These are phyloP conservation scores for Plenodomus biglobosus DNA, from an alignment of 2,329 filamentous ascomycete species.

Conservation along the genomic window DNA sequence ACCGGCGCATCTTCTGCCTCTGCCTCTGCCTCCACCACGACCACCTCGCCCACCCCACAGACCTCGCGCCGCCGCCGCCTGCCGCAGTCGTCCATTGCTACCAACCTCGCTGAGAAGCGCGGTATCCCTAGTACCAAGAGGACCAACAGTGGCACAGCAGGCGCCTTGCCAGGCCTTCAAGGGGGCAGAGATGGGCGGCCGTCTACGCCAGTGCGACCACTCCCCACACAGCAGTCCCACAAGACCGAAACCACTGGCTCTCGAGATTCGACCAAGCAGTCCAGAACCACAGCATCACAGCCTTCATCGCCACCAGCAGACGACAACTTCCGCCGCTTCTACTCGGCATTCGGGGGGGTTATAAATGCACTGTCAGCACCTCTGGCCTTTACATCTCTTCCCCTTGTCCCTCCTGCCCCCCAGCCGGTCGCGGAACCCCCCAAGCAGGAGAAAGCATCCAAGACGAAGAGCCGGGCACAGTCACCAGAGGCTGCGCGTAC, in stretches of 20 bases:
- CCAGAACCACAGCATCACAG: slow-evolving; percentile 9
- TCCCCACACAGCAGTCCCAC: slow-evolving; percentile 36
- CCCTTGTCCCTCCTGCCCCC: slow-evolving; percentile 54
- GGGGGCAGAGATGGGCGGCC: slow-evolving; percentile 52
- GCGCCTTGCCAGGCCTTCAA: slow-evolving; percentile 72
- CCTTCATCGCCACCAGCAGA: slow-evolving; percentile 51
- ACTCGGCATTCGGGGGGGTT: slow-evolving; percentile 84
- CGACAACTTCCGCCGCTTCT: slow-evolving; percentile 87
- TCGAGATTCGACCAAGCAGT: slow-evolving; percentile 18
- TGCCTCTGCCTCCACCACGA: slow-evolving; percentile 39
- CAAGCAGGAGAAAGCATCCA: slow-evolving; percentile 23
- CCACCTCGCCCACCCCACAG: slow-evolving; percentile 42
- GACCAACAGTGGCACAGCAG: slow-evolving; percentile 68
- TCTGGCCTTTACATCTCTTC: slow-evolving; percentile 88
- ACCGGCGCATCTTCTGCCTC: slow-evolving; percentile 14
- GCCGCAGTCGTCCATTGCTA: slow-evolving; percentile 80
- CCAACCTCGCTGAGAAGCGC: slow-evolving; percentile 80
- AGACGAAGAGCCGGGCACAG: slow-evolving; percentile 23
- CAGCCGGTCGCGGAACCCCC: slow-evolving; percentile 32
- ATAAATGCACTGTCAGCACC: slow-evolving; percentile 88
- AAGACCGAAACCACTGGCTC: slow-evolving; percentile 24
- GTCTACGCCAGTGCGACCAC: slow-evolving; percentile 36
- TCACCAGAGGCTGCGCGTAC: slow-evolving; percentile 36
- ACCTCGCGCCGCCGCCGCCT: slow-evolving; percentile 51
- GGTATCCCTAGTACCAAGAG: slow-evolving; percentile 66